phyloP scores from a whole-genome alignment of 805 yeast genomes.

The Barnettozyma botsteinii region DNA sequence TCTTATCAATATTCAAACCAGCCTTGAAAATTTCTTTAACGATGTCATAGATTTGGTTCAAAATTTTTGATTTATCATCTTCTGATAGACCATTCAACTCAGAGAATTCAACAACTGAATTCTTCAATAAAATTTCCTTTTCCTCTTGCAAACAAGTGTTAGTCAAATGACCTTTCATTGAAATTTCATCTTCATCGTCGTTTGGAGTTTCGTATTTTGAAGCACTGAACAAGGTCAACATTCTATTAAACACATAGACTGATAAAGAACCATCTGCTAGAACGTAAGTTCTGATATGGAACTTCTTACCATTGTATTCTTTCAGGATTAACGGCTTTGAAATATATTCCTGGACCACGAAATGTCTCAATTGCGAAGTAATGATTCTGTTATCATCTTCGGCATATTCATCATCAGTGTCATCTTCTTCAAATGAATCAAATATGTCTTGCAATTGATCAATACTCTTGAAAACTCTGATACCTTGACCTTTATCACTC shows the following conservation, averaged over 20 bases:
- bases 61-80: constrained; percentile 36
- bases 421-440: constrained; percentile 79
- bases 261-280: constrained; percentile 65
- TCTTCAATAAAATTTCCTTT: constrained; percentile 30
- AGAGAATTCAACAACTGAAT: constrained; percentile 61
- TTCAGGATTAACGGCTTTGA: constrained; percentile 59
- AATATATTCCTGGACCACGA: constrained; percentile 81
- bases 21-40: constrained; percentile 73
- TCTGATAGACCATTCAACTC: constrained; percentile 39
- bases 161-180: constrained; percentile 67
- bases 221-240: constrained; percentile 78
- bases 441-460: constrained; percentile 79
- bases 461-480: constrained; percentile 69
- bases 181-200: constrained; percentile 36
- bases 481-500: constrained; percentile 97
- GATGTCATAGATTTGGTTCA: constrained; percentile 50
- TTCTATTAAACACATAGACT: constrained; percentile 75
- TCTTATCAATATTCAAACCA: constrained; percentile 71
- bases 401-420: constrained; percentile 52
- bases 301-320: constrained; percentile 61
- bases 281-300: constrained; percentile 85
- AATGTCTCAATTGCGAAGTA: constrained; percentile 84
- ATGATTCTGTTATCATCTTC: constrained; percentile 58
- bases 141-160: constrained; percentile 85
- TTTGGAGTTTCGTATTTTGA: constrained; percentile 35